phyloP scores from a whole-genome alignment of 169 alveolate species.

The Plasmodium vivax region DNA sequence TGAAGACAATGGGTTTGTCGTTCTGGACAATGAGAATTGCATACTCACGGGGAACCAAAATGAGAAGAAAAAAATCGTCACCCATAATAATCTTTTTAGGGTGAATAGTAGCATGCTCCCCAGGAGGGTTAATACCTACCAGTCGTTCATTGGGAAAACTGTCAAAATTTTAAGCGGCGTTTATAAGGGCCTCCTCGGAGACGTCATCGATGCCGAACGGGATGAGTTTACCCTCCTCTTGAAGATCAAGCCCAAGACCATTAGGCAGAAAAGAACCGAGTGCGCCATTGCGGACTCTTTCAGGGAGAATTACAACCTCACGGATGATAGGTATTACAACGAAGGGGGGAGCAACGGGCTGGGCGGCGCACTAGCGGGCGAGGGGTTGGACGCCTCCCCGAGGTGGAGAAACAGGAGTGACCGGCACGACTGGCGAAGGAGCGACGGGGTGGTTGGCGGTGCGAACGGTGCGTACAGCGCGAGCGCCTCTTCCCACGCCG shows the following conservation, averaged over 20 bases:
- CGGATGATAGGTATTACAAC: conserved; percentile 11
- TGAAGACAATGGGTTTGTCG: conserved; percentile 74
- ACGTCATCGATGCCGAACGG: conserved; percentile 82
- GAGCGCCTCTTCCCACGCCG: background rate
- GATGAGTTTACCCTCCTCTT: conserved; percentile 83
- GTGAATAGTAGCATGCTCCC: conserved; percentile 17
- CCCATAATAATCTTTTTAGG: conserved; percentile 38
- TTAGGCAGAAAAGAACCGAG: conserved; percentile 82
- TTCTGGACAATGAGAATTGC: conserved; percentile 55
- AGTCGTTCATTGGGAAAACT: conserved; percentile 83
- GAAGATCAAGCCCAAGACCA: conserved; percentile 84
- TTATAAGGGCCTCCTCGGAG: conserved; percentile 84
- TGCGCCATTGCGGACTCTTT: conserved; percentile 71
- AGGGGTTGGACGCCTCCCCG: background rate
- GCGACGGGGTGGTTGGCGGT: background rate
- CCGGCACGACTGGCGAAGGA: background rate
- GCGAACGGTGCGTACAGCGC: background rate
- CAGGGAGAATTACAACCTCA: background rate
- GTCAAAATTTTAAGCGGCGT: conserved; percentile 85
- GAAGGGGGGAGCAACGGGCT: background rate
- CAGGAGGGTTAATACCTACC: conserved; percentile 12
- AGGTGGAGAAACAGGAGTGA: background rate
- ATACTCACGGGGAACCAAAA: conserved; percentile 11
- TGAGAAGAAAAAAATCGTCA: conserved; percentile 62
- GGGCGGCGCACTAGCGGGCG: background rate